Conservation (phyloP, 345 rosid species). For the Ceriops zippeliana region DNA sequence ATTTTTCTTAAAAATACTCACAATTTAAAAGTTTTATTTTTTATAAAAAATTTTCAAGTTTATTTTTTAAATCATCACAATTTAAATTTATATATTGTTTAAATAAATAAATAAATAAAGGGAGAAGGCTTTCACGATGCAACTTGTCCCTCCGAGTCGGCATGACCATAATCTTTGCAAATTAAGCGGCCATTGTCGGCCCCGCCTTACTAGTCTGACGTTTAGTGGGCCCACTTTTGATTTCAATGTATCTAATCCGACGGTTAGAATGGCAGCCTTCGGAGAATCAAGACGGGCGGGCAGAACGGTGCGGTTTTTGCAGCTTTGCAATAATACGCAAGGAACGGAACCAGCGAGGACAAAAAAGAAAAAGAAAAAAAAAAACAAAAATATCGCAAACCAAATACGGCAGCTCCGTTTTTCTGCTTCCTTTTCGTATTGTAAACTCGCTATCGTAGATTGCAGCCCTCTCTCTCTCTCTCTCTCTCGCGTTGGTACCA, state of each 20-base stretch:
- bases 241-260: too few species aligned
- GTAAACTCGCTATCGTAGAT: too few species aligned
- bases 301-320: neutral
- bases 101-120: too few species aligned
- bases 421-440: neutral
- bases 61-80: too few species aligned
- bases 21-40: too few species aligned
- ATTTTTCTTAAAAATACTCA: too few species aligned
- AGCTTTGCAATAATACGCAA: neutral
- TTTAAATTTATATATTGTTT: too few species aligned
- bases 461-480: neutral
- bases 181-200: neutral
- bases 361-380: neutral
- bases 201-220: too few species aligned
- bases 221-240: too few species aligned
- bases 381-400: neutral
- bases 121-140: neutral
- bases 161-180: neutral
- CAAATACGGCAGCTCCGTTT: neutral
- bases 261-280: too few species aligned
- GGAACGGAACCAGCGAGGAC: neutral
- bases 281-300: neutral
- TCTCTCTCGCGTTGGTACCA: conserved; percentile 11
- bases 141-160: neutral
- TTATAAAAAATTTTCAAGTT: too few species aligned